Evolutionary conservation across 192 early-diverging fungal species (phyloP).

Genomic region (Cladochytrium replicatum): DNA sequence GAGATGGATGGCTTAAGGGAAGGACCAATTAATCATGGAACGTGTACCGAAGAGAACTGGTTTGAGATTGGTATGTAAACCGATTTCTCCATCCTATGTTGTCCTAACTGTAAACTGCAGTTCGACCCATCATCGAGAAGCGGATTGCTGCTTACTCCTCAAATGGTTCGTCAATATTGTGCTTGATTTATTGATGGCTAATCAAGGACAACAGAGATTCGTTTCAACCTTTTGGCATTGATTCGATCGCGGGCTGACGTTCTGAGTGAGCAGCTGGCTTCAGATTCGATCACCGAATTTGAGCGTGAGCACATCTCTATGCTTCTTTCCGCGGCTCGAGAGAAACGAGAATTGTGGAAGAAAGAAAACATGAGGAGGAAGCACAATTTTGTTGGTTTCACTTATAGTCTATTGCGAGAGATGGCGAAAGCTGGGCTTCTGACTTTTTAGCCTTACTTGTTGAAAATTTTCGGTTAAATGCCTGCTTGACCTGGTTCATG

Average conservation of each 20-base stretch:
- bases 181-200: not conserved
- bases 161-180: not conserved
- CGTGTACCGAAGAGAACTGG: conserved; percentile 2
- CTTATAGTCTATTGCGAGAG: no score
- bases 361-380: conserved; percentile 1
- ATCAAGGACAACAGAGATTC: not conserved
- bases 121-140: conserved; percentile 1
- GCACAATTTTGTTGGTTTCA: conserved; percentile 4
- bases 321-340: not conserved
- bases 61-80: conserved; percentile 1
- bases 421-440: no score
- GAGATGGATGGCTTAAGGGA: conserved; percentile 1
- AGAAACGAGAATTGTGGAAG: conserved; percentile 1
- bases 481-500: no score
- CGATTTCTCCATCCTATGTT: not conserved
- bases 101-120: not conserved
- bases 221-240: not conserved
- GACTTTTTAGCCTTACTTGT: no score
- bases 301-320: not conserved
- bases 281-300: not conserved
- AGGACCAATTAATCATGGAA: conserved; percentile 5
- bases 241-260: not conserved
- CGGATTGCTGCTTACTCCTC: conserved; percentile 1
- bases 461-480: no score
- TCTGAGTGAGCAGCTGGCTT: not conserved